Conservation (phyloP, 23 red algal genomes). For the Gracilaria gracilis region DNA sequence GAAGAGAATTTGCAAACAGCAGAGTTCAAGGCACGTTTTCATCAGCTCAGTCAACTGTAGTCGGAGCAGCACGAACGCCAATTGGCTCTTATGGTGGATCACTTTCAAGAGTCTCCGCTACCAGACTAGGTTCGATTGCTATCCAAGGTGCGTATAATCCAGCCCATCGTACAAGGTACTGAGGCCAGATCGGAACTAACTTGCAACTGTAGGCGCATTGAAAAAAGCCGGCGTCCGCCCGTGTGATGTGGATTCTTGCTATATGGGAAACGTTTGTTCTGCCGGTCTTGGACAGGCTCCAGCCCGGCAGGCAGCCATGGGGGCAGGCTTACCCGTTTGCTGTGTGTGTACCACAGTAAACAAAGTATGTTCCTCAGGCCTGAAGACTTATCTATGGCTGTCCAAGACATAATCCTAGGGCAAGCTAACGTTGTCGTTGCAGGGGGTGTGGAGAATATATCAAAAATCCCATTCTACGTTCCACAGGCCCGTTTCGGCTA, state of each 20-base stretch:
- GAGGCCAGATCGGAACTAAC: background rate
- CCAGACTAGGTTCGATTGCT: conserved; percentile 82
- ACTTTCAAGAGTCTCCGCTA: conserved; percentile 74
- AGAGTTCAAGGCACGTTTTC: conserved; percentile 72
- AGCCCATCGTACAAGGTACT: background rate
- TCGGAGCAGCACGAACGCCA: conserved; percentile 87
- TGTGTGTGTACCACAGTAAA: conserved; percentile 94
- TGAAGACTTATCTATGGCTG: conserved; percentile 82
- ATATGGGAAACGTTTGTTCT: conserved; percentile 84
- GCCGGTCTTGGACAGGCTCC: conserved; percentile 89
- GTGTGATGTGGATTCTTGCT: conserved; percentile 69
- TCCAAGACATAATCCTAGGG: conserved; percentile 71
- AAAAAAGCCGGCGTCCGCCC: conserved; percentile 32
- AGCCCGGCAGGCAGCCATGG: conserved; percentile 84
- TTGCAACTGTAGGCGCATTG: conserved; percentile 52
- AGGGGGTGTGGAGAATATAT: conserved; percentile 93
- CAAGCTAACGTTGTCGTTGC: conserved; percentile 86
- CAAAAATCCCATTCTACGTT: conserved; percentile 83
- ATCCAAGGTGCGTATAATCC: conserved; percentile 60
- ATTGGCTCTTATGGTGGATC: conserved; percentile 90
- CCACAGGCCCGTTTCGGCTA: conserved; percentile 57
- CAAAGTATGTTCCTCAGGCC: conserved; percentile 93
- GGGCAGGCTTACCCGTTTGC: conserved; percentile 62
- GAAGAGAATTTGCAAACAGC: conserved; percentile 64
- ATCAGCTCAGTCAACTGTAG: conserved; percentile 89